A percentile compares a stretch with the other conserved stretches of the same genome.
Conservation (phyloP, 805 yeast genomes). For the Candida sphagnicola region DNA sequence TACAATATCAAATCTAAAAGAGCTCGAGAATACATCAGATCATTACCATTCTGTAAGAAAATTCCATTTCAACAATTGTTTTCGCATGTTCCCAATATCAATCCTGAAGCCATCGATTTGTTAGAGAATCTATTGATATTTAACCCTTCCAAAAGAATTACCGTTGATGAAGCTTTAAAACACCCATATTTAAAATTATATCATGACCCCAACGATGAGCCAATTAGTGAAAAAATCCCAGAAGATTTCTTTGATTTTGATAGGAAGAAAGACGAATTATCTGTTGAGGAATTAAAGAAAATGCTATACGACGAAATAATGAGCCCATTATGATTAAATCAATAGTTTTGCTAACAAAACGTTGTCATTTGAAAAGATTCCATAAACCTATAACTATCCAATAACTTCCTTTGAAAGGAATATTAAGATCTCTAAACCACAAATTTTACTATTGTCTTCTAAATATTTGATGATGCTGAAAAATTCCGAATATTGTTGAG, state of each 20-base stretch:
- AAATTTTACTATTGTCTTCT: no score
- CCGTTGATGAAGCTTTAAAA: conserved; percentile 70
- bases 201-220: conserved; percentile 95
- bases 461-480: no score
- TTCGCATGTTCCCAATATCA: conserved; percentile 31
- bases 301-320: conserved; percentile 80
- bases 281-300: conserved; percentile 70
- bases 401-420: no score
- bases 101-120: conserved; percentile 53
- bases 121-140: conserved; percentile 61
- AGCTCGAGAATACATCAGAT: conserved; percentile 83
- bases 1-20: conserved; percentile 70
- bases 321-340: conserved; percentile 38
- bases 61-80: conserved; percentile 49
- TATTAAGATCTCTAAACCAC: no score
- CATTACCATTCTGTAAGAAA: conserved; percentile 69
- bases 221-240: conserved; percentile 77
- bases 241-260: conserved; percentile 90
- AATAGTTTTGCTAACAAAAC: background rate
- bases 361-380: no score
- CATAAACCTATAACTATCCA: no score
- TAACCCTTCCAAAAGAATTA: conserved; percentile 68
- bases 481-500: no score
- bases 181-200: conserved; percentile 88
- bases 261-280: conserved; percentile 71